These are phyloP conservation scores for Aspergillus sp. DNA, from an alignment of 2,329 filamentous ascomycete genomes.

Conservation along the genomic window DNA sequence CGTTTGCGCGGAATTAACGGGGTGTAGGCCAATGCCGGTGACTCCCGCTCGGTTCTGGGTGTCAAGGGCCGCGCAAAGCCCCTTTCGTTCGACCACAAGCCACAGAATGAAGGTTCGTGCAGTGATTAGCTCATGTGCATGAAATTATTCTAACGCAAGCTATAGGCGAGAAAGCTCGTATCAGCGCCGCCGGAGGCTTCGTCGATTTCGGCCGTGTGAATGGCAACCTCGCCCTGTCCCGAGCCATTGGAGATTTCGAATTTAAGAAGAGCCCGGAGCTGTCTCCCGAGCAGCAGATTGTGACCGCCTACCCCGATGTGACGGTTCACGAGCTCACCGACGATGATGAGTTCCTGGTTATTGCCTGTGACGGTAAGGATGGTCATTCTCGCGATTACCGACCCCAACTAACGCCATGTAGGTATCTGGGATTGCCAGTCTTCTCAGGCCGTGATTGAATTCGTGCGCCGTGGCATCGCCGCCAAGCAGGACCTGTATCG, in stretches of 20 bases:
- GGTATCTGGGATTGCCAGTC: slow-evolving; percentile 99
- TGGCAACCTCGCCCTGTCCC: slow-evolving; percentile 92
- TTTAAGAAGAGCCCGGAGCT: slow-evolving; percentile 99
- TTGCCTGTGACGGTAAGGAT: slow-evolving; percentile 78
- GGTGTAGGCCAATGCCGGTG: slow-evolving; percentile 85
- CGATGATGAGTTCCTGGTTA: slow-evolving; percentile 92
- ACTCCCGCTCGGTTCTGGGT: slow-evolving; percentile 90
- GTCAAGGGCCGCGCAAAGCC: slow-evolving; percentile 97
- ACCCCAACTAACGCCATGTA: slow-evolving; percentile 38
- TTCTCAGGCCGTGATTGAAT: slow-evolving; percentile 94
- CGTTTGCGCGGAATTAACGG: slow-evolving; percentile 4
- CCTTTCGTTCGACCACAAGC: slow-evolving; percentile 98
- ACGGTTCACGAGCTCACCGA: slow-evolving; percentile 84
- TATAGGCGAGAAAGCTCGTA: slow-evolving; percentile 88
- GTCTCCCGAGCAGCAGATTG: slow-evolving; percentile 96
- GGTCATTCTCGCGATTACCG: not conserved
- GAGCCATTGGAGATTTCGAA: slow-evolving; percentile 97
- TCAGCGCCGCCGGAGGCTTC: slow-evolving; percentile 92
- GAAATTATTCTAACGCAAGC: slow-evolving; percentile 9
- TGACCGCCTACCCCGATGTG: slow-evolving; percentile 94
- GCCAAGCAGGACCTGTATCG: slow-evolving; percentile 91
- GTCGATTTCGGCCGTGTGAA: slow-evolving; percentile 99
- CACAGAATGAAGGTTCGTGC: slow-evolving; percentile 83
- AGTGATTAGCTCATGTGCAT: not conserved
- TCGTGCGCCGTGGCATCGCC: slow-evolving; percentile 92